phyloP scores from a whole-genome alignment of 73 alveolate genomes.

The Tetrahymena malaccensis region DNA sequence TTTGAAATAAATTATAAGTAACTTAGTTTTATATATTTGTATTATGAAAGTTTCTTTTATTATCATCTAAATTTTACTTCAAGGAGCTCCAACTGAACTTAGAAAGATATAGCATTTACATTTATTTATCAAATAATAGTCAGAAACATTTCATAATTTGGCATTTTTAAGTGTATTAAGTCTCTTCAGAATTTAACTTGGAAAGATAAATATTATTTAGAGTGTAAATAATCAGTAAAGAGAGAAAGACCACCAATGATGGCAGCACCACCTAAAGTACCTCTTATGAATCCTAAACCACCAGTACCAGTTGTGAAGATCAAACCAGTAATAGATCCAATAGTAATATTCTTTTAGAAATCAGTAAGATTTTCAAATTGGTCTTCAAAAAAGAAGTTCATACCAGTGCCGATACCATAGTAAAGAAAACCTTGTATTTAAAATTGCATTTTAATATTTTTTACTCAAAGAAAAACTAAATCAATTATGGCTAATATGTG shows the following conservation, averaged over 20 bases:
- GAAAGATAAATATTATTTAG: neutral
- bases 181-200: neutral
- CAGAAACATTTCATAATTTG: neutral
- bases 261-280: slow-evolving; percentile 26
- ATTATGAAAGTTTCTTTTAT: neutral
- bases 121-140: neutral
- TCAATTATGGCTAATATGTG: too few relatives aligned
- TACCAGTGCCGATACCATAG: slow-evolving; percentile 19
- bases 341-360: slow-evolving; percentile 11
- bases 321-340: slow-evolving; percentile 26
- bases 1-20: neutral
- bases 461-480: neutral
- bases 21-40: neutral
- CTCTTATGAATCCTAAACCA: slow-evolving; percentile 16
- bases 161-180: neutral
- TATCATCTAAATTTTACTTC: too few relatives aligned
- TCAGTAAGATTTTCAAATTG: slow-evolving; percentile 18
- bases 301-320: slow-evolving; percentile 26
- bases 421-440: neutral
- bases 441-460: neutral
- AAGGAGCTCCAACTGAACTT: neutral
- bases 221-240: neutral
- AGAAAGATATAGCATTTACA: too few relatives aligned
- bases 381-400: slow-evolving; percentile 35
- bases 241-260: slow-evolving; percentile 25